These are phyloP conservation scores for Spathaspora arborariae DNA, from an alignment of 805 yeast species.

Conservation along the genomic window DNA sequence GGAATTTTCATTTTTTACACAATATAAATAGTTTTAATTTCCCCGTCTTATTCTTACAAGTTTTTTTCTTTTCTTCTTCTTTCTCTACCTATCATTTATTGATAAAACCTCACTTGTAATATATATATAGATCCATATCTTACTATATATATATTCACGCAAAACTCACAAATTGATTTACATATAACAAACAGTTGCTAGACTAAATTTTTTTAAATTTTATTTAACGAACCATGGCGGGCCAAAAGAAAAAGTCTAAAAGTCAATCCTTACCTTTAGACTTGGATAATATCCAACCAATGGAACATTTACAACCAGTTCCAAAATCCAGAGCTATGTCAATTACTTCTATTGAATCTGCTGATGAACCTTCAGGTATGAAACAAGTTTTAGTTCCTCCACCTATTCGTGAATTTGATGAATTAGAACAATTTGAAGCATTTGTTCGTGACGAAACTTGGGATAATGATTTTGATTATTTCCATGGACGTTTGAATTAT, in stretches of 20 bases:
- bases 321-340: constrained; percentile 39
- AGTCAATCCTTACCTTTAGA: constrained; percentile 26
- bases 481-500: constrained; percentile 64
- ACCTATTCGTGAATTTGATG: constrained; percentile 53
- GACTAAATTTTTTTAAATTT: neutral
- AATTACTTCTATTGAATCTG: constrained; percentile 36
- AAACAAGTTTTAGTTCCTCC: constrained; percentile 34
- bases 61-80: neutral
- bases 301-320: constrained; percentile 34
- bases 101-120: constrained; percentile 1
- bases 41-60: no score
- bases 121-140: neutral
- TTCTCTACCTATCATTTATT: constrained; percentile 1
- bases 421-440: constrained; percentile 56
- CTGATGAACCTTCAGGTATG: constrained; percentile 22
- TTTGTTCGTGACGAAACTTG: constrained; percentile 69
- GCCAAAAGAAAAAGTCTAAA: constrained; percentile 24
- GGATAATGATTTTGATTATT: constrained; percentile 69
- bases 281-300: constrained; percentile 34
- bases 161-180: constrained; percentile 3
- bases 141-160: neutral
- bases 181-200: constrained; percentile 1
- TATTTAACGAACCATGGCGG: constrained; percentile 7
- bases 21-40: constrained; percentile 1
- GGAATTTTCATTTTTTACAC: neutral